These are phyloP conservation scores for Phytophthora sansomeana DNA, from an alignment of 352 stramenopile species.

Conservation along the genomic window DNA sequence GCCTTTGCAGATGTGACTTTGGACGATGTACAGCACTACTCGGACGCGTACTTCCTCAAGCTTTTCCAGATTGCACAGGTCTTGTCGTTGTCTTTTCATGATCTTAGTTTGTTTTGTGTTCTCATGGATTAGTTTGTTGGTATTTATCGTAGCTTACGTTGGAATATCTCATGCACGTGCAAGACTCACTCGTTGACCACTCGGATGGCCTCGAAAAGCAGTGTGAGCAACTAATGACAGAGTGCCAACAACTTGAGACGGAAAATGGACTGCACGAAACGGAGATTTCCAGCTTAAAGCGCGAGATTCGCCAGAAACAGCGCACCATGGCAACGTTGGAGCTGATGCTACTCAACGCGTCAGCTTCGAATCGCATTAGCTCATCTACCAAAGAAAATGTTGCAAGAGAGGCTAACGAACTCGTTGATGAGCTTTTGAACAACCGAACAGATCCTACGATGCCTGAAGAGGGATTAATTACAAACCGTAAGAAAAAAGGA, in stretches of 20 bases:
- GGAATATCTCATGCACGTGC: slow-evolving; percentile 85
- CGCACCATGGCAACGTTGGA: slow-evolving; percentile 85
- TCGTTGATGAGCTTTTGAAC: slow-evolving; percentile 48
- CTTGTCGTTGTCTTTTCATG: background rate
- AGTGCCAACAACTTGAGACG: slow-evolving; percentile 67
- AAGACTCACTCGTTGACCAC: slow-evolving; percentile 81
- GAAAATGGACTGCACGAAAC: slow-evolving; percentile 70
- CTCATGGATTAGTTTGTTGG: slow-evolving; percentile 3
- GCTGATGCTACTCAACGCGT: slow-evolving; percentile 77
- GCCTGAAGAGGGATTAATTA: slow-evolving; percentile 35
- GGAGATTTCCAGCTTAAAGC: slow-evolving; percentile 72
- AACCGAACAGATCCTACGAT: slow-evolving; percentile 3
- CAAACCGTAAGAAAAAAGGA: slow-evolving; percentile 33
- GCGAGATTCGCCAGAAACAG: slow-evolving; percentile 84
- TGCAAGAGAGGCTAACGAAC: slow-evolving; percentile 33
- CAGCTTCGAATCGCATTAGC: slow-evolving; percentile 36
- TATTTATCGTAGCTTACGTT: slow-evolving; percentile 63
- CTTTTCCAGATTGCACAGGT: slow-evolving; percentile 89
- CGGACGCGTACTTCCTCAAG: slow-evolving; percentile 87
- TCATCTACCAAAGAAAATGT: slow-evolving; percentile 50
- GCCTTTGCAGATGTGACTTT: slow-evolving; percentile 84
- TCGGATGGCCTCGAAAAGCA: slow-evolving; percentile 73
- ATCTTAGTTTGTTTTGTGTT: background rate
- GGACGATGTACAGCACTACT: slow-evolving; percentile 87
- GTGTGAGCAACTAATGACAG: slow-evolving; percentile 63